Evolutionary conservation across 2,329 filamentous ascomycete genomes (phyloP).

Genomic region (Blastomyces gilchristii): DNA sequence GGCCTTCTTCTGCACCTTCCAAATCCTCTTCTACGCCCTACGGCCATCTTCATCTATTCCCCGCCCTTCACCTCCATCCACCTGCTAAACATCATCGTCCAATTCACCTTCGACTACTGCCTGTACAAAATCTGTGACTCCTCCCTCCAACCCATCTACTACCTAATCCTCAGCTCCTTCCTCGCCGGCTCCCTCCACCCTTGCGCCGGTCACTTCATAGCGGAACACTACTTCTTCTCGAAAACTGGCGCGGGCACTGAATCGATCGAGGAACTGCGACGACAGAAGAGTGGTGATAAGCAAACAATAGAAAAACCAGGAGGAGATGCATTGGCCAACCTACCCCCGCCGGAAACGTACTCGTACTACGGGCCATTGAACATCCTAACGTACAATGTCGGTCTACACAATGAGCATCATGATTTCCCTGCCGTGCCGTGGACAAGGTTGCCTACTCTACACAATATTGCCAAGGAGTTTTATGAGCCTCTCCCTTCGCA

Average conservation of each 20-base stretch:
- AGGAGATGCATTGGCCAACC: conserved; percentile 45
- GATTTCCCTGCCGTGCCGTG: conserved; percentile 96
- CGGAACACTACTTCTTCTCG: conserved; percentile 77
- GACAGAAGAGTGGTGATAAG: conserved; percentile 18
- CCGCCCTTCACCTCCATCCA: conserved; percentile 81
- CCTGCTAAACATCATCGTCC: conserved; percentile 65
- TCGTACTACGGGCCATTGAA: conserved; percentile 94
- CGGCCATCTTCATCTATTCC: conserved; percentile 86
- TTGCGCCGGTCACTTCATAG: conserved; percentile 94
- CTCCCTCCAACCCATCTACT: conserved; percentile 55
- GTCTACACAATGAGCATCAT: conserved; percentile 96
- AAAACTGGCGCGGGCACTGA: conserved; percentile 31
- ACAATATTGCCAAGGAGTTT: conserved; percentile 77
- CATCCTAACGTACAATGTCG: conserved; percentile 90
- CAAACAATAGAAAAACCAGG: conserved; percentile 19
- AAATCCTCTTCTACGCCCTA: conserved; percentile 96
- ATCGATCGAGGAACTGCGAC: conserved; percentile 44
- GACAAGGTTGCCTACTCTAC: conserved; percentile 70
- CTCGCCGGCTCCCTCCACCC: conserved; percentile 89
- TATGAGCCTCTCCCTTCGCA: conserved; percentile 81
- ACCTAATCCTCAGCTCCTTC: conserved; percentile 83
- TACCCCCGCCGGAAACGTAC: conserved; percentile 82
- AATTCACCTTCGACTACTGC: conserved; percentile 65
- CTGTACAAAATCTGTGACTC: conserved; percentile 52
- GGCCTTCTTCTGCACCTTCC: conserved; percentile 97